Base-by-base conservation (phyloP, 2,329 filamentous ascomycete species). In the Albophoma yamanashiensis region DNA sequence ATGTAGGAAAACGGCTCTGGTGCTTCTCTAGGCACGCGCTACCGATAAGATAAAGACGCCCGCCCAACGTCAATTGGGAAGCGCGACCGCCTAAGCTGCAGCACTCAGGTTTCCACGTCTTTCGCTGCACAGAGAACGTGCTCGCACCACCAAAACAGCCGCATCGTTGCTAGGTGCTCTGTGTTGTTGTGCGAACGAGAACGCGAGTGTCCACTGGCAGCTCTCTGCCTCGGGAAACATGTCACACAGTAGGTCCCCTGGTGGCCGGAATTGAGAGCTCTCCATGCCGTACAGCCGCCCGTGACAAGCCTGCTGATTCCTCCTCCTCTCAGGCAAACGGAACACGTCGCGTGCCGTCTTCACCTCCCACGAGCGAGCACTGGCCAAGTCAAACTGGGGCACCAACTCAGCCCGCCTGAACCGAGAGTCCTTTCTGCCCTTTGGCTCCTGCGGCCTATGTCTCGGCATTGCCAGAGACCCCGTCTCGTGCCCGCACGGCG, bases 271-370 rank as follows among this genome's bases (percentile, higher is more conserved):
- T 40, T 40, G 6, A 8, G 39, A n/a, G 31, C 43, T 22, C 6
- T 52, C 22, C 31, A 20, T 34, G 17, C 31, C 20, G 11, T 12
- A 3, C 50, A 55, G 38, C 50, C 11, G 60, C 27, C 27, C 27
- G 27, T 31, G 27, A 31, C 27, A 31, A 31, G 27, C 27, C 27
- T 3, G 27, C 52, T 42, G 59, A 43, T 52, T 27, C n/a, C 5
- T n/a, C 20, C n/a, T 42, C 7, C 27, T 43, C 40, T 62, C 61
- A 86, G 84, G 84, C 70, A 96, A 96, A 78, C 86, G 91, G 67
- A 96, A 97, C 76, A 96, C 92, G 53, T 93, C 91, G 53, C 86
- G 93, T 53, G 87, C 92, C 50, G 92, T 97, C 75, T 97, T 97
- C 79, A 97, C 94, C 40, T 87, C 91, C 31, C 86, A 97, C 76